A percentile compares a stretch with the other conserved stretches of the same genome.
Evolutionary conservation across 306 rosid species (phyloP).

Genomic region (Fagus sylvatica): DNA sequence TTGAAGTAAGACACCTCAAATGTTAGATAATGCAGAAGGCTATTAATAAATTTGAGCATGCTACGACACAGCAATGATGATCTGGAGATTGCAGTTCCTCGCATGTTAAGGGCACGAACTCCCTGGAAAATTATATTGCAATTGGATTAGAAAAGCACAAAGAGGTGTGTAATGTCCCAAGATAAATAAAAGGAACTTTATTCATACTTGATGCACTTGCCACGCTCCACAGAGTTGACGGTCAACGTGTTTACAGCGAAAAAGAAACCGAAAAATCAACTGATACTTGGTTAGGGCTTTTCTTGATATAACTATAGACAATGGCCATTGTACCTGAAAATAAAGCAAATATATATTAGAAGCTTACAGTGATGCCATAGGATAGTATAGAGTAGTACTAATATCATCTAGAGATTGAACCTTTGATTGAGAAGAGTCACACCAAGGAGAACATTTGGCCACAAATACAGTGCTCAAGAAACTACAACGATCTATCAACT

Average conservation of each 20-base stretch:
- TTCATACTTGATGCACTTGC: slow-evolving; percentile 93
- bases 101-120: slow-evolving; percentile 74
- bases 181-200: slow-evolving; percentile 12
- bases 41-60: slow-evolving; percentile 93
- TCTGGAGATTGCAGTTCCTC: slow-evolving; percentile 85
- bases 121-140: slow-evolving; percentile 51
- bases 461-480: not conserved
- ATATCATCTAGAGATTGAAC: not conserved
- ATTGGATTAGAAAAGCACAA: slow-evolving; percentile 23
- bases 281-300: slow-evolving; percentile 86
- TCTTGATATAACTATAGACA: slow-evolving; percentile 86
- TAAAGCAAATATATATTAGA: slow-evolving; percentile 16
- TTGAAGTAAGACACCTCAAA: slow-evolving; percentile 71
- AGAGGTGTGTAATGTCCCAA: slow-evolving; percentile 19
- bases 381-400: not conserved
- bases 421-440: slow-evolving; percentile 6
- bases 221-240: slow-evolving; percentile 97
- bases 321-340: slow-evolving; percentile 90
- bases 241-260: slow-evolving; percentile 93
- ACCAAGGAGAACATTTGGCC: not conserved
- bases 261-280: slow-evolving; percentile 85
- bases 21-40: slow-evolving; percentile 93
- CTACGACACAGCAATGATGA: slow-evolving; percentile 94
- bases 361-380: not conserved
- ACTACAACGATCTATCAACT: not conserved